These are phyloP conservation scores for Ceratocystiopsis sp. DNA, from an alignment of 2,329 filamentous ascomycete species.

Conservation along the genomic window DNA sequence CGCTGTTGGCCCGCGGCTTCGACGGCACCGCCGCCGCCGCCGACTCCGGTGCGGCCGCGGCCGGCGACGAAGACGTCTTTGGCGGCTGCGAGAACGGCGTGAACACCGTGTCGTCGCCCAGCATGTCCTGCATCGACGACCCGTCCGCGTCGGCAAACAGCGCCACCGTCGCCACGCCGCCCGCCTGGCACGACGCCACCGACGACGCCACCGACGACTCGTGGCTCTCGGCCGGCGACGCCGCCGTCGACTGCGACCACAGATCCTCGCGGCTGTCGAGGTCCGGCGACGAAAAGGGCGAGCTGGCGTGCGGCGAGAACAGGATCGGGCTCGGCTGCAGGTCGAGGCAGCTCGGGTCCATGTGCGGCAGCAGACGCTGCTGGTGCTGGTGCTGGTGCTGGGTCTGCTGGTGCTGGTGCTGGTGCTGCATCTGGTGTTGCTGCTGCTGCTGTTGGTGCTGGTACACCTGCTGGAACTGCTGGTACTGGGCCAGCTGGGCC, in stretches of 20 bases:
- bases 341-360: slow-evolving; percentile 32
- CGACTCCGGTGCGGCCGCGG: slow-evolving; percentile 13
- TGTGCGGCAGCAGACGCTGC: slow-evolving; percentile 17
- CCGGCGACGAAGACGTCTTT: too few relatives aligned
- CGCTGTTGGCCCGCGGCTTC: slow-evolving; percentile 32
- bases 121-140: too few relatives aligned
- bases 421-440: background rate
- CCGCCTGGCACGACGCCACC: too few relatives aligned
- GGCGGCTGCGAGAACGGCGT: too few relatives aligned
- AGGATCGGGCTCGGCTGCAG: slow-evolving; percentile 31
- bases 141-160: too few relatives aligned
- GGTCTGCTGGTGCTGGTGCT: too few relatives aligned
- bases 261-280: slow-evolving; percentile 30
- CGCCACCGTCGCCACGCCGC: too few relatives aligned
- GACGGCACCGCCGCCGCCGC: slow-evolving; percentile 14
- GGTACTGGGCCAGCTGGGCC: background rate
- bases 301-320: slow-evolving; percentile 35
- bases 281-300: slow-evolving; percentile 29
- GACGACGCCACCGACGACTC: slow-evolving; percentile 10
- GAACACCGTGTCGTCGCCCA: too few relatives aligned
- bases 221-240: slow-evolving; percentile 27
- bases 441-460: slow-evolving; percentile 11
- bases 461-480: background rate
- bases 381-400: too few relatives aligned
- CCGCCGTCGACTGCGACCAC: slow-evolving; percentile 24